Evolutionary conservation across 495 filamentous ascomycete species (phyloP).

Genomic region (Haplographium delicatum): DNA sequence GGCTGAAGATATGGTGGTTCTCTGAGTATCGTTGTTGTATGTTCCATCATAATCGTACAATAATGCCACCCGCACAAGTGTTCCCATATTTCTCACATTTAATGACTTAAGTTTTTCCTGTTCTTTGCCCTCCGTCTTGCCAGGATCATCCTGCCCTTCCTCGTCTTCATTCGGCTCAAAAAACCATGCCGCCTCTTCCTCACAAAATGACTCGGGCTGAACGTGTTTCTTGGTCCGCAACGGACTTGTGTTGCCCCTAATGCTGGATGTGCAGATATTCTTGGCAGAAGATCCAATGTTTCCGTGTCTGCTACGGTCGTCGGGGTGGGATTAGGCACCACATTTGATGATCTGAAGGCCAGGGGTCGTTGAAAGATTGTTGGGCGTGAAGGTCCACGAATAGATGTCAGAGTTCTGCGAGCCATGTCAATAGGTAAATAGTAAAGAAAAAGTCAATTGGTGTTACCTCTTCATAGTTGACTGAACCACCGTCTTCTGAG

Average conservation of each 20-base stretch:
- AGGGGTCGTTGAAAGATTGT: conserved; percentile 28
- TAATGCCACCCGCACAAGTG: neutral
- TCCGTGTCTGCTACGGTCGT: conserved; percentile 26
- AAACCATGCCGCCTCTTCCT: conserved; percentile 70
- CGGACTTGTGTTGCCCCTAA: conserved; percentile 43
- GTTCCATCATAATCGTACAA: neutral
- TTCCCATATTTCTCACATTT: neutral
- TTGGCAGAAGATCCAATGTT: conserved; percentile 40
- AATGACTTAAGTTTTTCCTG: conserved; percentile 58
- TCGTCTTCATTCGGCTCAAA: conserved; percentile 50
- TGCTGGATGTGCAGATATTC: conserved; percentile 45
- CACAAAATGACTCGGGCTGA: conserved; percentile 60
- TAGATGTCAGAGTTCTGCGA: conserved; percentile 33
- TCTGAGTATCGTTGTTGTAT: too few species aligned
- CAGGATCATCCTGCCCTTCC: conserved; percentile 52
- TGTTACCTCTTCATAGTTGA: conserved; percentile 8
- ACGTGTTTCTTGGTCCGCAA: conserved; percentile 55
- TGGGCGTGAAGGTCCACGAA: conserved; percentile 29
- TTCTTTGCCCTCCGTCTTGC: conserved; percentile 54
- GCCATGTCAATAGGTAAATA: too few species aligned
- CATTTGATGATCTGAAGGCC: conserved; percentile 26
- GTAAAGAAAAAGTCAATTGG: too few species aligned
- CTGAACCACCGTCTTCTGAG: conserved; percentile 16
- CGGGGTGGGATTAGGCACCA: conserved; percentile 21
- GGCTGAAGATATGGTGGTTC: too few species aligned